Percentiles rank a stretch among this genome's conserved stretches.
These are phyloP conservation scores for Aspergillus fijiensis DNA, from an alignment of 2,329 filamentous ascomycete genomes.

Conservation along the genomic window DNA sequence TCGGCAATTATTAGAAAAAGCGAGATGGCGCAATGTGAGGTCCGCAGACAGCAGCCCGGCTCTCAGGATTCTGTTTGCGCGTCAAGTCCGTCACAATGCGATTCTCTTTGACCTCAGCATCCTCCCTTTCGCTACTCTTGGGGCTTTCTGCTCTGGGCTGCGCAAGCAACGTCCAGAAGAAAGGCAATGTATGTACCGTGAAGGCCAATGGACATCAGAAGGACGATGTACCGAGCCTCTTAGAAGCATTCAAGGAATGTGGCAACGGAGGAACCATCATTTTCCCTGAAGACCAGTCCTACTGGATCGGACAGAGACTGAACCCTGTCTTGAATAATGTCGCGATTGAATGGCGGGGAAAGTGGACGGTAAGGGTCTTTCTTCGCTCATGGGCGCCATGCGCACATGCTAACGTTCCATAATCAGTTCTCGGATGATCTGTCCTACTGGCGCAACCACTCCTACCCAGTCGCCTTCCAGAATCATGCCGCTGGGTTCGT, in stretches of 20 bases:
- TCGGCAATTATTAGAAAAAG: not conserved
- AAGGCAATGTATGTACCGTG: constrained; percentile 40
- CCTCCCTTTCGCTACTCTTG: not conserved
- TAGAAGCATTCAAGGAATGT: constrained; percentile 43
- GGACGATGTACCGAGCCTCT: constrained; percentile 44
- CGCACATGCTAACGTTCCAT: not conserved
- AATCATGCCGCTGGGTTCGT: constrained; percentile 57
- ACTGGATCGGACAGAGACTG: constrained; percentile 52
- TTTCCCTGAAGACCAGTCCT: constrained; percentile 52
- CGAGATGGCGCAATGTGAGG: not conserved
- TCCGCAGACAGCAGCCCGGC: not conserved
- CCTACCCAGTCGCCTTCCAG: constrained; percentile 55
- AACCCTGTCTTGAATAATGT: constrained; percentile 54
- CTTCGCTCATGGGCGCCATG: not conserved
- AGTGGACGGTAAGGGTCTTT: constrained; percentile 47
- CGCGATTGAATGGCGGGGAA: constrained; percentile 53
- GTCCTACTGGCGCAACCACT: constrained; percentile 56
- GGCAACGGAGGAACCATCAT: constrained; percentile 47
- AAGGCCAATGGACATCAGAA: constrained; percentile 37
- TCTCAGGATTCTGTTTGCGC: not conserved
- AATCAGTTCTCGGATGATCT: constrained; percentile 50
- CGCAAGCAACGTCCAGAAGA: constrained; percentile 5
- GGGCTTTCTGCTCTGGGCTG: constrained; percentile 4
- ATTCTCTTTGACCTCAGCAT: not conserved
- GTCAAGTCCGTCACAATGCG: not conserved